A percentile compares a stretch with the other conserved stretches of the same genome.
phyloP scores from a whole-genome alignment of 306 rosid species.

The Heteromeles arbutifolia region DNA sequence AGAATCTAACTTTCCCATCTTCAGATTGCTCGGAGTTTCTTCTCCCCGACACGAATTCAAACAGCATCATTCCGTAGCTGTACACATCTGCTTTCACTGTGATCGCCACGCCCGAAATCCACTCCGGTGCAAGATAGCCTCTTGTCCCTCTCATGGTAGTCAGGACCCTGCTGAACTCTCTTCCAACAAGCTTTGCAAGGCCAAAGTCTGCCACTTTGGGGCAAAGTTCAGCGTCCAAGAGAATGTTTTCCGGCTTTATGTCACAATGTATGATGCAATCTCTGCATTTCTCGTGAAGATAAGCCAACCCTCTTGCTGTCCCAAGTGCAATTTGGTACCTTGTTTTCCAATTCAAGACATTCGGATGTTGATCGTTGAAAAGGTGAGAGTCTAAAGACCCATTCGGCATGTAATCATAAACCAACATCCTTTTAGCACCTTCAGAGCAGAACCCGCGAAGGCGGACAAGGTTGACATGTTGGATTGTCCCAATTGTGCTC shows the following conservation, averaged over 20 bases:
- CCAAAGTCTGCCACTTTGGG: constrained; percentile 92
- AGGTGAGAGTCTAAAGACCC: constrained; percentile 58
- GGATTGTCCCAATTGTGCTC: constrained; percentile 76
- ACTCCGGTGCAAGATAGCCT: constrained; percentile 87
- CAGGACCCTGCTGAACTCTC: constrained; percentile 80
- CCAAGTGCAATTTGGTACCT: constrained; percentile 81
- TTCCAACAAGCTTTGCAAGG: constrained; percentile 79
- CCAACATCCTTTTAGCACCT: constrained; percentile 54
- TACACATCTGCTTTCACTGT: constrained; percentile 87
- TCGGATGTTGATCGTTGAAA: constrained; percentile 30
- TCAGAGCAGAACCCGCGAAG: constrained; percentile 90
- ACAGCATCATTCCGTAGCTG: constrained; percentile 93
- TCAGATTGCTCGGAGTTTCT: constrained; percentile 62
- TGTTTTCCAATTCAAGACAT: constrained; percentile 54
- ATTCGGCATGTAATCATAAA: constrained; percentile 79
- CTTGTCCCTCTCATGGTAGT: constrained; percentile 95
- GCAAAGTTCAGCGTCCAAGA: constrained; percentile 53
- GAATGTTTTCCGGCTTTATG: constrained; percentile 89
- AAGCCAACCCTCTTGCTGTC: constrained; percentile 72
- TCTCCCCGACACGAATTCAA: constrained; percentile 68
- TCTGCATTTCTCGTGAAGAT: constrained; percentile 81
- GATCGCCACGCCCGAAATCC: constrained; percentile 81
- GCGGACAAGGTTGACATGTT: constrained; percentile 80
- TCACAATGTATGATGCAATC: constrained; percentile 92
- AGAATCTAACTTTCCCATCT: constrained; percentile 52